phyloP scores from a whole-genome alignment of 2,329 filamentous ascomycete species.

The Aspergillus sp. region DNA sequence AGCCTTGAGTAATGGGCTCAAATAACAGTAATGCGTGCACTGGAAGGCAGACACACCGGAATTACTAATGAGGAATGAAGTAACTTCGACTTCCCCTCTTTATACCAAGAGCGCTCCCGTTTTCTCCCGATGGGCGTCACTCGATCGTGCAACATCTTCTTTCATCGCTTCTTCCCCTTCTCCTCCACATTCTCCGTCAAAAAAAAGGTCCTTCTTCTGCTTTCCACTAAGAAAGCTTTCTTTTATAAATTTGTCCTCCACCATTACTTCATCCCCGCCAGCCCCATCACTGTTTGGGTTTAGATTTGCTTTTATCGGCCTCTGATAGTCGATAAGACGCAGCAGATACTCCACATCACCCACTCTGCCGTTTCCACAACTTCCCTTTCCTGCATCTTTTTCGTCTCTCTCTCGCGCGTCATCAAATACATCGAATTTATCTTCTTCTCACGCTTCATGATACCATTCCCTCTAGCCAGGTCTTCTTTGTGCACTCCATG shows the following conservation, averaged over 20 bases:
- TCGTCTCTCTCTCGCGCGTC: background rate
- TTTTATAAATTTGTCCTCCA: background rate
- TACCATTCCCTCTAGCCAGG: background rate
- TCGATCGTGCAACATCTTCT: background rate
- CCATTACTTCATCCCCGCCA: background rate
- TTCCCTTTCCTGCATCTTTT: background rate
- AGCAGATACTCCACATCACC: slow-evolving; percentile 5
- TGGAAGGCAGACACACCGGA: slow-evolving; percentile 2
- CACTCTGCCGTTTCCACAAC: slow-evolving; percentile 1
- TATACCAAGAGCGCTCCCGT: background rate
- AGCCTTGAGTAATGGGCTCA: background rate
- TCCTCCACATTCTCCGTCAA: background rate
- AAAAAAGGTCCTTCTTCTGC: background rate
- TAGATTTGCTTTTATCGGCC: slow-evolving; percentile 10
- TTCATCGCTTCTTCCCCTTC: background rate
- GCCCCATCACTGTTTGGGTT: slow-evolving; percentile 9
- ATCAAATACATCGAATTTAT: background rate
- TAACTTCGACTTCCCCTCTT: background rate
- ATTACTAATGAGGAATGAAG: slow-evolving; percentile 8
- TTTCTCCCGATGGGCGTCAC: slow-evolving; percentile 2
- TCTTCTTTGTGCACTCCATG: slow-evolving; percentile 21
- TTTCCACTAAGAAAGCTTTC: background rate
- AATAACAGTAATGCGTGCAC: background rate
- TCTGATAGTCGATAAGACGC: slow-evolving; percentile 16
- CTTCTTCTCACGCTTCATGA: slow-evolving; percentile 3